Conservation (phyloP, 2,329 filamentous ascomycete genomes). For the Cercospora sp. region DNA sequence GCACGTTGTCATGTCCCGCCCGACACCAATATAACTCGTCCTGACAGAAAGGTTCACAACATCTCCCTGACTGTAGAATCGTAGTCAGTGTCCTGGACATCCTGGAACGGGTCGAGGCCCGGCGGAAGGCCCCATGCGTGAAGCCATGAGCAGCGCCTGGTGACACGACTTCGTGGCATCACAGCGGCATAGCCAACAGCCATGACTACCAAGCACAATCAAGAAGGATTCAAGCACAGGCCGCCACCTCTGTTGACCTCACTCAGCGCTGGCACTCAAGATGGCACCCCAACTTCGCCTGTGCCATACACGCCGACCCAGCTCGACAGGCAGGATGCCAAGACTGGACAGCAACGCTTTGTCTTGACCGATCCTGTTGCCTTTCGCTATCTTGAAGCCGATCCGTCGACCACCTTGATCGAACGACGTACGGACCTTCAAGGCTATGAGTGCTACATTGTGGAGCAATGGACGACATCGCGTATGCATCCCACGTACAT, state of each 20-base stretch:
- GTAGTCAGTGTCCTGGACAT: not conserved
- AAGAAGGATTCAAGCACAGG: constrained; percentile 13
- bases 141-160: constrained; percentile 15
- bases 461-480: constrained; percentile 97
- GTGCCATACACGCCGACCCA: constrained; percentile 17
- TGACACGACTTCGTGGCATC: constrained; percentile 1
- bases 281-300: constrained; percentile 17
- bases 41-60: not conserved
- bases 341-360: constrained; percentile 55
- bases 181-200: not conserved
- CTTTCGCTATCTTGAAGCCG: constrained; percentile 79
- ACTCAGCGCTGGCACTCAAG: constrained; percentile 3
- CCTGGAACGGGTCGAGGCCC: not conserved
- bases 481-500: constrained; percentile 85
- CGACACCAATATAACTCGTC: not conserved
- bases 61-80: not conserved
- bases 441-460: constrained; percentile 90
- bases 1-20: not conserved
- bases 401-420: constrained; percentile 71
- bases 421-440: constrained; percentile 68
- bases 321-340: constrained; percentile 10
- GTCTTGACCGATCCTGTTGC: constrained; percentile 67
- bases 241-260: constrained; percentile 20
- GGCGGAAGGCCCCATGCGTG: not conserved
- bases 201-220: constrained; percentile 17